Conservation (phyloP, 371 early-diverging fungal species). For the Apophysomyces variabilis region DNA sequence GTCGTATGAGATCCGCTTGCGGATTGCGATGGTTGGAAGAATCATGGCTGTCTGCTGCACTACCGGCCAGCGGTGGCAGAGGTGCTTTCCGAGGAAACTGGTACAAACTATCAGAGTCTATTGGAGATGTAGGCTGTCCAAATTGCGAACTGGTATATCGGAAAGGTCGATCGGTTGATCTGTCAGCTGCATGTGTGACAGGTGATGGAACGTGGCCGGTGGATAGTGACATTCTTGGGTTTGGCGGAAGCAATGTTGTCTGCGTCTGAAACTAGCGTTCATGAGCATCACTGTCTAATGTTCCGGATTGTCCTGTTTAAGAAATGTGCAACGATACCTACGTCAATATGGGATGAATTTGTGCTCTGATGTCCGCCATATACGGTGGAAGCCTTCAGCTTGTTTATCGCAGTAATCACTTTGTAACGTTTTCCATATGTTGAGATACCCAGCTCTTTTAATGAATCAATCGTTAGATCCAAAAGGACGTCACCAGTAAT, state of each 20-base stretch:
- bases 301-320: slow-evolving; percentile 12
- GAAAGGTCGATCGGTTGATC: not conserved
- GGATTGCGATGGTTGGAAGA: not conserved
- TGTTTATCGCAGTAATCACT: slow-evolving; percentile 65
- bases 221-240: slow-evolving; percentile 6
- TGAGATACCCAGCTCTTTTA: slow-evolving; percentile 71
- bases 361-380: not conserved
- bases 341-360: slow-evolving; percentile 3
- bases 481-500: slow-evolving; percentile 73
- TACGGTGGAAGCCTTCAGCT: slow-evolving; percentile 16
- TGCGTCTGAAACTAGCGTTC: slow-evolving; percentile 3
- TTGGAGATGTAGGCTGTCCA: slow-evolving; percentile 17
- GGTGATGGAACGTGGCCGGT: not conserved
- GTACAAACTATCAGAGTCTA: slow-evolving; percentile 32
- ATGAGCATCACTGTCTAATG: not conserved
- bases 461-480: slow-evolving; percentile 61
- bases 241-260: not conserved
- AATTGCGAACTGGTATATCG: slow-evolving; percentile 6
- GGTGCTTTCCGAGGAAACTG: slow-evolving; percentile 54
- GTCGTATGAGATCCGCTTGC: slow-evolving; percentile 12
- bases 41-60: slow-evolving; percentile 3
- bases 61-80: slow-evolving; percentile 34
- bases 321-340: not conserved
- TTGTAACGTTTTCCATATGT: slow-evolving; percentile 75
- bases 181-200: not conserved